A percentile compares a stretch with the other conserved stretches of the same genome.
phyloP scores from a whole-genome alignment of 78 protist species.

The Monocercomonoides exilis region DNA sequence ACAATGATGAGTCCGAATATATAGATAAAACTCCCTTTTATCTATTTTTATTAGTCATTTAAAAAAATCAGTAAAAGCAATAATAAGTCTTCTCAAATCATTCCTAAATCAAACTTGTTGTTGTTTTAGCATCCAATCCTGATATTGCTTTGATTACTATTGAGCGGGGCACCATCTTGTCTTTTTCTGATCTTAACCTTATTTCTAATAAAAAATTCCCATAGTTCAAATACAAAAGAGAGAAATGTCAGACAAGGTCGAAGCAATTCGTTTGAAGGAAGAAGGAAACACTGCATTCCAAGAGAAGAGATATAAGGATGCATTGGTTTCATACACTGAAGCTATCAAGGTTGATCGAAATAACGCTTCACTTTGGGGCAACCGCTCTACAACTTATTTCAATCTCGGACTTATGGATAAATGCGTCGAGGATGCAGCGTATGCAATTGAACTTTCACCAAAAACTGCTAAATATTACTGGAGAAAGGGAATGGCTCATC shows the following conservation, averaged over 20 bases:
- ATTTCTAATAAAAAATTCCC: too few relatives aligned
- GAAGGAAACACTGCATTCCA: neutral
- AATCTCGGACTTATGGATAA: neutral
- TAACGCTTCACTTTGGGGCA: neutral
- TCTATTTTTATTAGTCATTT: too few relatives aligned
- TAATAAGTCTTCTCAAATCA: too few relatives aligned
- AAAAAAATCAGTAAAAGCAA: too few relatives aligned
- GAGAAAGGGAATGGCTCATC: slow-evolving; percentile 8
- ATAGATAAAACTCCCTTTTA: too few relatives aligned
- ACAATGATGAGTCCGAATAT: too few relatives aligned
- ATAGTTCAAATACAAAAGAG: too few relatives aligned
- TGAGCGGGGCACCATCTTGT: too few relatives aligned
- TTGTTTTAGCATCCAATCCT: too few relatives aligned
- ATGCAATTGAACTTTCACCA: neutral
- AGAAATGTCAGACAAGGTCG: neutral
- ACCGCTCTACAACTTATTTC: neutral
- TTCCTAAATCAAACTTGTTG: too few relatives aligned
- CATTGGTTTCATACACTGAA: neutral
- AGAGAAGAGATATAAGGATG: neutral
- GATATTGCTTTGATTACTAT: too few relatives aligned
- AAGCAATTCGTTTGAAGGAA: neutral
- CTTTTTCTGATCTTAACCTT: too few relatives aligned
- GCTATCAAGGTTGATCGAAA: slow-evolving; percentile 3
- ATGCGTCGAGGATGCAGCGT: neutral
- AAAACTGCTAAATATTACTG: neutral